Conservation (phyloP, 768 basidiomycete genomes). For the Jaapia argillacea region DNA sequence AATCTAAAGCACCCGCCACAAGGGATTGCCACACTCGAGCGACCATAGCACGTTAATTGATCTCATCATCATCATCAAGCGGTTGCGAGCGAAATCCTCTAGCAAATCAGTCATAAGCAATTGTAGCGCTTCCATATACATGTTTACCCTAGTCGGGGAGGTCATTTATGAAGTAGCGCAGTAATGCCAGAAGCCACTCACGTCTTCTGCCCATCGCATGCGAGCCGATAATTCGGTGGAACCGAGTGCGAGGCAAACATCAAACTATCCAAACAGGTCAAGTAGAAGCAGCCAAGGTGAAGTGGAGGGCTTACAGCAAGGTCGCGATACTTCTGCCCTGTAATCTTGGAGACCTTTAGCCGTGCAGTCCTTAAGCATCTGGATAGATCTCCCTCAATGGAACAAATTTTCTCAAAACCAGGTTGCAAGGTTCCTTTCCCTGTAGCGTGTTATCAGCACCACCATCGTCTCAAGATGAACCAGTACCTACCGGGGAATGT, state of each 20-base stretch:
- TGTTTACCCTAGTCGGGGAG: constrained; percentile 2
- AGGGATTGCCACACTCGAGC: no score
- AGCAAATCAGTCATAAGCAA: constrained; percentile 11
- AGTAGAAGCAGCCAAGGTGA: neutral
- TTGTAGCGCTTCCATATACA: constrained; percentile 11
- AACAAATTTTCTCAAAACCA: constrained; percentile 10
- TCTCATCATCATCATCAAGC: no score
- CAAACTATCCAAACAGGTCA: constrained; percentile 7
- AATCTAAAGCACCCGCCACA: no score
- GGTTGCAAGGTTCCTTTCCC: no score
- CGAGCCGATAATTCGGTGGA: constrained; percentile 13
- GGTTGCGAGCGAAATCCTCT: no score
- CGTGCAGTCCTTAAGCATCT: constrained; percentile 5
- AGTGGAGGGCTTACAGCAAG: no score
- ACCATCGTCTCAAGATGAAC: neutral
- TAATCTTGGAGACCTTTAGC: neutral
- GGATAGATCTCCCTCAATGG: constrained; percentile 4
- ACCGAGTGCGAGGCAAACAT: constrained; percentile 10
- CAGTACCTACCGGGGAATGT: neutral
- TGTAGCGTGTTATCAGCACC: no score
- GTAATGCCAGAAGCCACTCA: constrained; percentile 2
- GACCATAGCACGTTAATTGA: no score
- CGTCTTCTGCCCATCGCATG: constrained; percentile 11
- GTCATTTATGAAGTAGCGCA: neutral
- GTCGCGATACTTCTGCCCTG: neutral